These are phyloP conservation scores for Monascus ruber DNA, from an alignment of 2,329 filamentous ascomycete species.

Conservation along the genomic window DNA sequence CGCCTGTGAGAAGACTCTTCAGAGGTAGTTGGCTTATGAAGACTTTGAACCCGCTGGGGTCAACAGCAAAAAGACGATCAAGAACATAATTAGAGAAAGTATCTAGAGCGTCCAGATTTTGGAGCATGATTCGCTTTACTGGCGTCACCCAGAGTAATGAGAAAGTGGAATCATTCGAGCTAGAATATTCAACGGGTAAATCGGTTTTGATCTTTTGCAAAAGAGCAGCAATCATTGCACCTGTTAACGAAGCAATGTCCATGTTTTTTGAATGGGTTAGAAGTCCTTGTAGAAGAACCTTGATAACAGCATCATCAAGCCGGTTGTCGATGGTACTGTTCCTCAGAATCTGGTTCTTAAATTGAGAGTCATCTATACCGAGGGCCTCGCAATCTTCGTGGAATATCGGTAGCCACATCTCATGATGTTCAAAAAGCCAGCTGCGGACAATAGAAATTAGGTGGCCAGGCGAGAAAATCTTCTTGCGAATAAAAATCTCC, in stretches of 20 bases:
- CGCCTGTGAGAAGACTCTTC: slow-evolving; percentile 36
- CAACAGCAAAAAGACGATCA: slow-evolving; percentile 22
- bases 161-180: slow-evolving; percentile 4
- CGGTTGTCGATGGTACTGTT: neutral
- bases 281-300: slow-evolving; percentile 21
- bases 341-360: slow-evolving; percentile 4
- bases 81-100: slow-evolving; percentile 25
- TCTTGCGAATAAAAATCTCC: slow-evolving; percentile 28
- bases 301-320: slow-evolving; percentile 14
- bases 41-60: slow-evolving; percentile 20
- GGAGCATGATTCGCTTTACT: slow-evolving; percentile 24
- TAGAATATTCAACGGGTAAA: neutral
- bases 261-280: slow-evolving; percentile 19
- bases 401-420: slow-evolving; percentile 21
- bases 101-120: slow-evolving; percentile 25
- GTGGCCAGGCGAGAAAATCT: slow-evolving; percentile 19
- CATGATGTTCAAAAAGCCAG: slow-evolving; percentile 24
- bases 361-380: slow-evolving; percentile 12
- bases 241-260: slow-evolving; percentile 18
- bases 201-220: slow-evolving; percentile 17
- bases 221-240: slow-evolving; percentile 16
- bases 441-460: slow-evolving; percentile 17
- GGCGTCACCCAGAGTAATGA: slow-evolving; percentile 26
- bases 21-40: slow-evolving; percentile 51
- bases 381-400: slow-evolving; percentile 22